Evolutionary conservation across 2,329 filamentous ascomycete genomes (phyloP).

Genomic region (Fusarium newnesense): DNA sequence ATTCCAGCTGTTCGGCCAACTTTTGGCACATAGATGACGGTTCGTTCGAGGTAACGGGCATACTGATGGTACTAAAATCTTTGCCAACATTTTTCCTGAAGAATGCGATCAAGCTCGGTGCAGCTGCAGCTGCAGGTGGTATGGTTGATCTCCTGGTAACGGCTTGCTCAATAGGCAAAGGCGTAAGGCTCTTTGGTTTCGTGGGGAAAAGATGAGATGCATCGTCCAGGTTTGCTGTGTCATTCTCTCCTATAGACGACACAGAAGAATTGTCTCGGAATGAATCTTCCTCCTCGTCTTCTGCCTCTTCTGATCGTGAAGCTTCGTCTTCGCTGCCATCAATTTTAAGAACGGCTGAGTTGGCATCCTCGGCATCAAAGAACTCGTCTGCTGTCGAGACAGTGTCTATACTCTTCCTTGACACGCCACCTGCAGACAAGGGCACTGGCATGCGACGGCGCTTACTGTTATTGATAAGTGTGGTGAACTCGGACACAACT

Average conservation of each 20-base stretch:
- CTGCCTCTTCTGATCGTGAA: constrained; percentile 63
- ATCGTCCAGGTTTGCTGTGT: constrained; percentile 68
- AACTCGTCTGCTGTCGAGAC: constrained; percentile 85
- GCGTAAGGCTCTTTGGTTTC: constrained; percentile 79
- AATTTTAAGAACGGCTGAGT: constrained; percentile 79
- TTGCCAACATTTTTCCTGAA: constrained; percentile 98
- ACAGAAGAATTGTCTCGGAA: constrained; percentile 67
- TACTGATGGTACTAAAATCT: constrained; percentile 94
- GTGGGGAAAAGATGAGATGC: constrained; percentile 74
- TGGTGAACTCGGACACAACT: constrained; percentile 84
- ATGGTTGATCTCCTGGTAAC: constrained; percentile 77
- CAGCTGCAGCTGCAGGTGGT: constrained; percentile 77
- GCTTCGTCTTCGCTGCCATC: constrained; percentile 75
- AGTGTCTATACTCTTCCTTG: constrained; percentile 80
- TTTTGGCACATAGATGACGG: constrained; percentile 89
- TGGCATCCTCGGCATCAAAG: constrained; percentile 82
- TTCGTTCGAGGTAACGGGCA: constrained; percentile 97
- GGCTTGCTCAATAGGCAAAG: constrained; percentile 75
- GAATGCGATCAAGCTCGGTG: constrained; percentile 93
- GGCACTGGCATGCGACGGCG: constrained; percentile 72
- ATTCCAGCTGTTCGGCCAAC: constrained; percentile 90
- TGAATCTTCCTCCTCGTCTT: constrained; percentile 60
- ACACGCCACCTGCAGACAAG: constrained; percentile 56
- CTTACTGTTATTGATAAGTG: constrained; percentile 81
- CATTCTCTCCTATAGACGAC: constrained; percentile 69